Evolutionary conservation across 1,139 yeast species (phyloP).

Genomic region (Arxiozyma heterogenica): DNA sequence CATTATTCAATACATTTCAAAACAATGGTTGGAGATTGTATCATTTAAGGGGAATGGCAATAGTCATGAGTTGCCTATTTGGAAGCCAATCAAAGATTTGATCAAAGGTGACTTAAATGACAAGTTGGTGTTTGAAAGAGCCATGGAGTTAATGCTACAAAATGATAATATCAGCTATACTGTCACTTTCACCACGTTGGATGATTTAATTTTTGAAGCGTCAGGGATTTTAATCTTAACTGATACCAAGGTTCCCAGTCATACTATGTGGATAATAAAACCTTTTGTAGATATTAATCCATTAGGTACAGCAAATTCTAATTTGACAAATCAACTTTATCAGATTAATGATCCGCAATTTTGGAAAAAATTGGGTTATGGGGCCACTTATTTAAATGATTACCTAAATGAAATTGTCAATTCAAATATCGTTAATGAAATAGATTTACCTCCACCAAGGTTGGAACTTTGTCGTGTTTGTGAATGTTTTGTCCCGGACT

Average conservation of each 20-base stretch:
- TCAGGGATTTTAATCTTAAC: slow-evolving; percentile 86
- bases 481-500: slow-evolving; percentile 83
- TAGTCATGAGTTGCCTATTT: slow-evolving; percentile 3
- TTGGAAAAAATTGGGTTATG: slow-evolving; percentile 67
- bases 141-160: slow-evolving; percentile 56
- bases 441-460: slow-evolving; percentile 64
- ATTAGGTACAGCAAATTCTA: too few species aligned
- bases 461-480: slow-evolving; percentile 83
- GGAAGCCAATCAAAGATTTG: slow-evolving; percentile 52
- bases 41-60: background rate
- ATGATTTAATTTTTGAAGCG: slow-evolving; percentile 65
- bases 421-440: slow-evolving; percentile 51
- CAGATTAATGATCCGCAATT: slow-evolving; percentile 39
- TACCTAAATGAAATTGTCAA: slow-evolving; percentile 59
- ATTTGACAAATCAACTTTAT: slow-evolving; percentile 43
- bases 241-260: slow-evolving; percentile 49
- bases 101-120: slow-evolving; percentile 64
- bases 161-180: slow-evolving; percentile 58
- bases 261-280: slow-evolving; percentile 88
- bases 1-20: slow-evolving; percentile 61
- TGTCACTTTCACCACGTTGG: slow-evolving; percentile 44
- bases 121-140: slow-evolving; percentile 56
- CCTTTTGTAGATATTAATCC: slow-evolving; percentile 48
- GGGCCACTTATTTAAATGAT: slow-evolving; percentile 73
- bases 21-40: slow-evolving; percentile 61